Conservation (phyloP, 129 eudicot genomes). For the Escallonia rubra region DNA sequence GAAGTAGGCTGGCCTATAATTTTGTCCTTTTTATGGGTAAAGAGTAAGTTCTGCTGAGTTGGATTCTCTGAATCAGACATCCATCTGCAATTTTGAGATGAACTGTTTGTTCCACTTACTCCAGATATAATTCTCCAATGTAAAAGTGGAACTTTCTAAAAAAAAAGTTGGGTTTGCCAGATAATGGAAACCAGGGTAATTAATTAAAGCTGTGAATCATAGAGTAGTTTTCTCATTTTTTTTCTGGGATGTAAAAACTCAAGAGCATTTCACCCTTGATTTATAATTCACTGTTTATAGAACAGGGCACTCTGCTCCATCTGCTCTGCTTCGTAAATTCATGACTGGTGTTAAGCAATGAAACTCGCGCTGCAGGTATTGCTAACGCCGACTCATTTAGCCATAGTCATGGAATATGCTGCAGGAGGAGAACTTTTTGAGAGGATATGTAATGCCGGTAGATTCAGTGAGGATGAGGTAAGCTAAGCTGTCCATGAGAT, state of each 20-base stretch:
- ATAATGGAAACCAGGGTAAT: too few relatives aligned
- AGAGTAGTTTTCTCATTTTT: too few relatives aligned
- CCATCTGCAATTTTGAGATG: slow-evolving; percentile 5
- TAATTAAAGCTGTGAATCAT: too few relatives aligned
- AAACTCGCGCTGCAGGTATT: slow-evolving; percentile 40
- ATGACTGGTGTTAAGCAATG: not conserved
- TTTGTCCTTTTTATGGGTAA: not conserved
- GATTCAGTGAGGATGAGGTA: slow-evolving; percentile 92
- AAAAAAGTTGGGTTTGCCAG: too few relatives aligned
- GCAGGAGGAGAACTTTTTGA: slow-evolving; percentile 83
- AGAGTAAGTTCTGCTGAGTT: not conserved
- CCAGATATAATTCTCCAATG: too few relatives aligned
- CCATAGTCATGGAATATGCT: slow-evolving; percentile 86
- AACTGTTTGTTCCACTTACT: not conserved
- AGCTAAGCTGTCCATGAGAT: too few relatives aligned
- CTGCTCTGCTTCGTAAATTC: not conserved
- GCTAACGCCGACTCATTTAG: slow-evolving; percentile 68
- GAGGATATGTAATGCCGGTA: slow-evolving; percentile 76
- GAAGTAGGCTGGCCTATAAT: not conserved
- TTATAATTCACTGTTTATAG: not conserved
- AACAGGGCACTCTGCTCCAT: slow-evolving; percentile 5
- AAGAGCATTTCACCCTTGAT: too few relatives aligned
- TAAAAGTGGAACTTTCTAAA: too few relatives aligned
- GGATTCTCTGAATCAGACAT: slow-evolving; percentile 8
- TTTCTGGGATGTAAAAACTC: too few relatives aligned